A percentile compares a stretch with the other conserved stretches of the same genome.
Evolutionary conservation across 495 filamentous ascomycete species (phyloP).

Genomic region (Peziza echinospora): DNA sequence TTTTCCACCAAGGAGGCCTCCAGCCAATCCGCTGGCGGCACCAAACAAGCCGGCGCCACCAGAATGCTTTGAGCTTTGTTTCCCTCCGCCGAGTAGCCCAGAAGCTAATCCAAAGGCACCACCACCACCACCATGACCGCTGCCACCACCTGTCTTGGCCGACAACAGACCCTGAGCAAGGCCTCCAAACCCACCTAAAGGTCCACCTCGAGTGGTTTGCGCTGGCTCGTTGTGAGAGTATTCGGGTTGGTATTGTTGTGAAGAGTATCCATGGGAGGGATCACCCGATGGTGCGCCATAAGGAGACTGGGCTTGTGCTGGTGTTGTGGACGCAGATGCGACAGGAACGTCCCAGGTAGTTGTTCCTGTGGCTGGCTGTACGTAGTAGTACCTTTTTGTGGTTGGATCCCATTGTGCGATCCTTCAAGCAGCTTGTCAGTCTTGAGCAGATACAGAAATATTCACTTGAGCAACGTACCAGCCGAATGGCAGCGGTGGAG

Average conservation of each 20-base stretch:
- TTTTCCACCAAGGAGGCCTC: slow-evolving; percentile 11
- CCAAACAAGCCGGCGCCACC: slow-evolving; percentile 2
- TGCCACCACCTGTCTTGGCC: too few species aligned
- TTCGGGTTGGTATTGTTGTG: slow-evolving; percentile 4
- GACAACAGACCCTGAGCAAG: slow-evolving; percentile 11
- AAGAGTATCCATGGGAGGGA: background rate
- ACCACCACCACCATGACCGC: slow-evolving; percentile 5
- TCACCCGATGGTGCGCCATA: background rate
- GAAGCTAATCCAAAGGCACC: slow-evolving; percentile 7
- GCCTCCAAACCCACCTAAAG: slow-evolving; percentile 9
- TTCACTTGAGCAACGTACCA: slow-evolving; percentile 29
- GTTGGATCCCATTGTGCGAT: slow-evolving; percentile 65
- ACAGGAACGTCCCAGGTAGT: slow-evolving; percentile 65
- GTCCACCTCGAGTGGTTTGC: slow-evolving; percentile 5
- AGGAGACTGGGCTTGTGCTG: slow-evolving; percentile 2
- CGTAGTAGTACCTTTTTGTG: slow-evolving; percentile 57
- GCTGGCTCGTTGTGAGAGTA: slow-evolving; percentile 8
- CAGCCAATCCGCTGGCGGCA: slow-evolving; percentile 5
- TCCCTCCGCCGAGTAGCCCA: slow-evolving; percentile 12
- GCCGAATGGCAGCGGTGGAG: slow-evolving; percentile 46
- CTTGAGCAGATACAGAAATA: background rate
- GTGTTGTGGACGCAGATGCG: slow-evolving; percentile 20
- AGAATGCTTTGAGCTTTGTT: slow-evolving; percentile 1
- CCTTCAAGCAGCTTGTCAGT: slow-evolving; percentile 19
- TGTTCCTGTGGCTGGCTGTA: slow-evolving; percentile 49